These are phyloP conservation scores for Russula dissimulans DNA, from an alignment of 768 basidiomycete species.

Conservation along the genomic window DNA sequence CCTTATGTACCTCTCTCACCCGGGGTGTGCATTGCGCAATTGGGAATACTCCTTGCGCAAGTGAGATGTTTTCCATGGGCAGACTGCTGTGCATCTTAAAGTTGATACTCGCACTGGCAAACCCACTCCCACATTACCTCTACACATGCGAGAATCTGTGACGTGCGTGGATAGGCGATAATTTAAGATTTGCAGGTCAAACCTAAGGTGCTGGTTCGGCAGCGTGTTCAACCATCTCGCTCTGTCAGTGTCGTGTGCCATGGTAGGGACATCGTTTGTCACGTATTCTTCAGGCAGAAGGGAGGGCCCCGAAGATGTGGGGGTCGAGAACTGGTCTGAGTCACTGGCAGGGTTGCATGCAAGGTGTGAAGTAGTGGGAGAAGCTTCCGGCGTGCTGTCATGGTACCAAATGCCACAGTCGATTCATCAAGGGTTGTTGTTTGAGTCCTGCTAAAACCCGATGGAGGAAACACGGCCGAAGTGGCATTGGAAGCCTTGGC, in stretches of 20 bases:
- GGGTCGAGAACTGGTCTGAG: background rate
- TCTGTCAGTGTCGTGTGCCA: background rate
- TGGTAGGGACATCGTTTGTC: background rate
- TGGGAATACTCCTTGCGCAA: background rate
- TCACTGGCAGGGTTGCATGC: background rate
- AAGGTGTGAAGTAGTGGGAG: background rate
- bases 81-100: constrained; percentile 23
- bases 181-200: constrained; percentile 52
- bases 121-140: constrained; percentile 82
- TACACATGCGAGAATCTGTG: constrained; percentile 56
- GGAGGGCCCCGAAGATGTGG: background rate
- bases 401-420: constrained; percentile 32
- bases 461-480: constrained; percentile 41
- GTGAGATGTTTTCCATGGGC: background rate
- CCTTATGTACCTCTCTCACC: background rate
- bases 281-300: background rate
- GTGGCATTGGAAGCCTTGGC: constrained; percentile 26
- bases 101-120: constrained; percentile 39
- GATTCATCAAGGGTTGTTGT: constrained; percentile 29
- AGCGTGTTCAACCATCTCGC: constrained; percentile 28
- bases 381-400: constrained; percentile 20
- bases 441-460: constrained; percentile 16
- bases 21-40: background rate
- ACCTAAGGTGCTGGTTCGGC: constrained; percentile 44
- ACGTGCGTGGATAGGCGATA: constrained; percentile 53